Percentiles rank a stretch among this genome's conserved stretches.
Evolutionary conservation across 2,329 filamentous ascomycete genomes (phyloP).

Genomic region (Colletotrichum horii): DNA sequence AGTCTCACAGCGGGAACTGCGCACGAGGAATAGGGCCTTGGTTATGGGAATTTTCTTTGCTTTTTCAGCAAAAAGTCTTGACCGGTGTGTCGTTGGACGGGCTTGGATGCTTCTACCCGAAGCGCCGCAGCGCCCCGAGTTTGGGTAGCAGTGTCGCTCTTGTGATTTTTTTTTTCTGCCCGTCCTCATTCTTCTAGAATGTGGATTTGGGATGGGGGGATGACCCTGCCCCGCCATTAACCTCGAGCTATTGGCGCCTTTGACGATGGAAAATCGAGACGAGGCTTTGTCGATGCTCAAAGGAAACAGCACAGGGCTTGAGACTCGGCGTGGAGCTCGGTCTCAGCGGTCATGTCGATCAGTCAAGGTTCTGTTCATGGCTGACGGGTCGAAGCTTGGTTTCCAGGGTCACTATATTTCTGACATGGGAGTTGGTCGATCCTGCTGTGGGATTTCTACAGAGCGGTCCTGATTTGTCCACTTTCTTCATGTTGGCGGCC

Average conservation of each 20-base stretch:
- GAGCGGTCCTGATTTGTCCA: neutral
- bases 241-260: neutral
- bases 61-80: neutral
- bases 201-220: neutral
- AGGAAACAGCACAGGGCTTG: neutral
- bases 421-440: neutral
- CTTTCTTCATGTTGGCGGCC: neutral
- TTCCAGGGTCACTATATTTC: neutral
- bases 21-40: neutral
- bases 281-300: neutral
- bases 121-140: neutral
- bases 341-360: neutral
- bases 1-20: slow-evolving; percentile 1
- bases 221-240: neutral
- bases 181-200: neutral
- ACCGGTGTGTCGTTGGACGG: neutral
- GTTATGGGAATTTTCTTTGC: neutral
- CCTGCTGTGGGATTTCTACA: neutral
- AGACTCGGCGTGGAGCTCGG: neutral
- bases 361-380: neutral
- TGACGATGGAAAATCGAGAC: neutral
- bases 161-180: neutral
- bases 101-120: slow-evolving; percentile 3
- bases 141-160: neutral
- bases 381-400: neutral